These are phyloP conservation scores for Bimuria novae-zelandiae DNA, from an alignment of 2,329 filamentous ascomycete species.

Conservation along the genomic window DNA sequence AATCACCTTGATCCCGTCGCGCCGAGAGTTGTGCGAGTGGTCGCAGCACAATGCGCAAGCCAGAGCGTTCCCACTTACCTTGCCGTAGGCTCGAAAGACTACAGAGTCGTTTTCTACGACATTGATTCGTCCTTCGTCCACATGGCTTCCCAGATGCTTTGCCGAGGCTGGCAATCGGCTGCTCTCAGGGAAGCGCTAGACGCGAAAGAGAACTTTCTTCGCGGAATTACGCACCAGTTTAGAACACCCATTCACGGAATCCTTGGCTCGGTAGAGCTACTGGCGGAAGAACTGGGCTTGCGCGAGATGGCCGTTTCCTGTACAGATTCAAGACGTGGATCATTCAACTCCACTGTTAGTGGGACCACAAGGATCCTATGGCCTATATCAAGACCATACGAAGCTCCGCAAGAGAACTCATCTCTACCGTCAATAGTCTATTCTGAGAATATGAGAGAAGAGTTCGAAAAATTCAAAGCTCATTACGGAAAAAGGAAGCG, in stretches of 20 bases:
- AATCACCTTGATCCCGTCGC: slow-evolving; percentile 44
- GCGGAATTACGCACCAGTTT: slow-evolving; percentile 54
- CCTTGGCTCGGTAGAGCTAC: slow-evolving; percentile 48
- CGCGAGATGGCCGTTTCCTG: slow-evolving; percentile 20
- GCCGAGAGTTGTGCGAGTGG: slow-evolving; percentile 41
- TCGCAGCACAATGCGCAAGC: slow-evolving; percentile 45
- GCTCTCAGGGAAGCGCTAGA: slow-evolving; percentile 48
- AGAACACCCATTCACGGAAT: slow-evolving; percentile 57
- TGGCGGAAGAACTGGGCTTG: slow-evolving; percentile 48
- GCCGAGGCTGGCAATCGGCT: slow-evolving; percentile 46
- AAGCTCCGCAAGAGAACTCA: slow-evolving; percentile 49
- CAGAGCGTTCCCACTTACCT: slow-evolving; percentile 42
- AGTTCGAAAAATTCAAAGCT: no score
- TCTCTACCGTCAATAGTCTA: slow-evolving; percentile 53
- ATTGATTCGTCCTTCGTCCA: slow-evolving; percentile 54
- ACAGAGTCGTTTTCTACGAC: slow-evolving; percentile 53
- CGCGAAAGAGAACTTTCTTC: slow-evolving; percentile 53
- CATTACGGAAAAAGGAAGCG: no score
- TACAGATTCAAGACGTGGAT: slow-evolving; percentile 5
- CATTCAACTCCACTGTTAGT: slow-evolving; percentile 15
- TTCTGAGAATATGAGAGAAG: no score
- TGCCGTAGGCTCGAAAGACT: slow-evolving; percentile 48
- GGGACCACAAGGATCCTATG: slow-evolving; percentile 27
- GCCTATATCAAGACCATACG: slow-evolving; percentile 45
- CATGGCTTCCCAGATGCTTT: slow-evolving; percentile 46